Percentiles rank a stretch among this genome's conserved stretches.
Evolutionary conservation across 1,284 basidiomycete genomes (phyloP).

Genomic region (Volvariella surrecta): DNA sequence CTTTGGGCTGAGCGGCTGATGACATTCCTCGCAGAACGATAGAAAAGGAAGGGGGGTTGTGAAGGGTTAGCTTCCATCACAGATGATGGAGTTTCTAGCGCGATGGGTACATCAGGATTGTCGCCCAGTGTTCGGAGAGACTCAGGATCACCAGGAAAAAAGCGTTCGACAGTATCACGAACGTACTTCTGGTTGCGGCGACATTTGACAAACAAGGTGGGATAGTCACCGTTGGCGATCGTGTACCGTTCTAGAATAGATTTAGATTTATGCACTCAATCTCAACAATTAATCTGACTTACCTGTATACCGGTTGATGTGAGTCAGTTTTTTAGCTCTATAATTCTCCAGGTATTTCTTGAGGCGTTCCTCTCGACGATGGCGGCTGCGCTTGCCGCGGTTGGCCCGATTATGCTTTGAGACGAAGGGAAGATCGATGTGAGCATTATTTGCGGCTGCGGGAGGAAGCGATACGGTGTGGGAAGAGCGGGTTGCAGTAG

Average conservation of each 20-base stretch:
- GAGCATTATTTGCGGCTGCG: too few species aligned
- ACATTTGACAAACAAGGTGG: background rate
- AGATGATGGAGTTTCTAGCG: background rate
- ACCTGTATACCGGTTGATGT: background rate
- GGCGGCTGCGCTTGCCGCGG: background rate
- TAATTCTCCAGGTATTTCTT: background rate
- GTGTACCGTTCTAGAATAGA: background rate
- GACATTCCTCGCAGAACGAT: background rate
- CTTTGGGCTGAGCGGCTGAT: background rate
- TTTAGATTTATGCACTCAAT: background rate
- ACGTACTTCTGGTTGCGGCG: background rate
- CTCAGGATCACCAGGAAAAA: background rate
- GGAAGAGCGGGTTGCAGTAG: too few species aligned
- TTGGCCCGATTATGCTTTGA: too few species aligned
- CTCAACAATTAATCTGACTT: background rate
- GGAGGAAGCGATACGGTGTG: too few species aligned
- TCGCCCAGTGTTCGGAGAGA: background rate
- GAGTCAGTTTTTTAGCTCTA: background rate
- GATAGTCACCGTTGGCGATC: background rate
- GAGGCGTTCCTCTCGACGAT: background rate
- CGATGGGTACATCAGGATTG: background rate
- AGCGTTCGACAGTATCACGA: background rate
- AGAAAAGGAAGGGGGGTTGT: background rate
- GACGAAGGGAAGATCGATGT: too few species aligned
- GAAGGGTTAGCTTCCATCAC: background rate